Evolutionary conservation across 768 basidiomycete species (phyloP).

Genomic region (Tephrocybe rancida): DNA sequence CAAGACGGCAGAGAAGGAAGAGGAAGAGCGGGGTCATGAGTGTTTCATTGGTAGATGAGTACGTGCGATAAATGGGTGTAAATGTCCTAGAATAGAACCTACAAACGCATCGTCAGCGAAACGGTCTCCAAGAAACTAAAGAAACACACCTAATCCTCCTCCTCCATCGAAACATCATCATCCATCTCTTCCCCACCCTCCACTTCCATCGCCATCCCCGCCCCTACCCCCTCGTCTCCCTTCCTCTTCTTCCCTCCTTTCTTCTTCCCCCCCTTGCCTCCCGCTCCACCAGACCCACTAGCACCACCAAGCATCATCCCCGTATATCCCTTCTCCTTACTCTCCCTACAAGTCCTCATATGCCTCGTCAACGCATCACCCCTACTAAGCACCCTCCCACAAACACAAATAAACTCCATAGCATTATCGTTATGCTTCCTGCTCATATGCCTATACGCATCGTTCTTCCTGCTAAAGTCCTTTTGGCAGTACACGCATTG

Average conservation of each 20-base stretch:
- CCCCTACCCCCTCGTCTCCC: neutral
- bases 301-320: neutral
- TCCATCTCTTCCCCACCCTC: neutral
- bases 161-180: neutral
- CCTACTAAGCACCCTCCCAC: slow-evolving; percentile 8
- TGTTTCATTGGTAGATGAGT: too few relatives aligned
- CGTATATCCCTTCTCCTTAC: slow-evolving; percentile 5
- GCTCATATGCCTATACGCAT: slow-evolving; percentile 18
- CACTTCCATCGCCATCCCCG: neutral
- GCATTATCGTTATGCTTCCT: slow-evolving; percentile 18
- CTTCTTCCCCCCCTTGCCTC: neutral
- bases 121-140: too few relatives aligned
- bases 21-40: too few relatives aligned
- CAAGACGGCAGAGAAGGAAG: too few relatives aligned
- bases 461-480: slow-evolving; percentile 17
- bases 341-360: slow-evolving; percentile 12
- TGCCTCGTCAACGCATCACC: slow-evolving; percentile 12
- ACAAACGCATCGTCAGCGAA: too few relatives aligned
- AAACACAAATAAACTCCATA: slow-evolving; percentile 17
- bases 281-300: neutral
- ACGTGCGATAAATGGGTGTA: too few relatives aligned
- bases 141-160: too few relatives aligned
- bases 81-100: too few relatives aligned
- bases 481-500: slow-evolving; percentile 13
- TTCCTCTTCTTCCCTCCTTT: neutral